Evolutionary conservation across 805 yeast genomes (phyloP).

Genomic region (Wickerhamiella kurtzmanii): DNA sequence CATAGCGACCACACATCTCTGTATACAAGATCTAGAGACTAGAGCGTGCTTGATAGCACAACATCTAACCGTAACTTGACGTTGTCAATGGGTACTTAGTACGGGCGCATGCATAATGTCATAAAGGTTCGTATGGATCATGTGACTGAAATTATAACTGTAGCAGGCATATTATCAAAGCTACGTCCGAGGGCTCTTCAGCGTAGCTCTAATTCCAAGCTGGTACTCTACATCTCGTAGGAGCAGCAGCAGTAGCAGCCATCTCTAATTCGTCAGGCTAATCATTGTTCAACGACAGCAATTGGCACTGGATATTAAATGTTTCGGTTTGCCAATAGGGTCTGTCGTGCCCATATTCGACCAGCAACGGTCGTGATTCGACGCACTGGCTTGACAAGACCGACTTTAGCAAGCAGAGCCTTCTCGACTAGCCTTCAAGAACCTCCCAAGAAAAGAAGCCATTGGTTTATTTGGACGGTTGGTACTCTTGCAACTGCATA

Average conservation of each 20-base stretch:
- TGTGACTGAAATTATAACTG: too few relatives aligned
- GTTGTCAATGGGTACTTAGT: too few relatives aligned
- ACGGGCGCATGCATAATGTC: too few relatives aligned
- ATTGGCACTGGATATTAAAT: not conserved
- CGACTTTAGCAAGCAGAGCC: not conserved
- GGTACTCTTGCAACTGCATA: slow-evolving; percentile 11
- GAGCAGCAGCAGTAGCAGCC: too few relatives aligned
- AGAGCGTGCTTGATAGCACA: not conserved
- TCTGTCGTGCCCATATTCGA: not conserved
- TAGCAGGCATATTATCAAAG: too few relatives aligned
- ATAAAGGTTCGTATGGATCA: too few relatives aligned
- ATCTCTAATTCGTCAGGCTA: too few relatives aligned
- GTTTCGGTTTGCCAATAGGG: not conserved
- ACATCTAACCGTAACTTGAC: not conserved
- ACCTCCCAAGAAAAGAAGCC: slow-evolving; percentile 7
- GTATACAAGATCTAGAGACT: not conserved
- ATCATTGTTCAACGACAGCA: not conserved
- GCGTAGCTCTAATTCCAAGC: too few relatives aligned
- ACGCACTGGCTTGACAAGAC: not conserved
- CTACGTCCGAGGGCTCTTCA: too few relatives aligned
- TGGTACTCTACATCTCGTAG: too few relatives aligned
- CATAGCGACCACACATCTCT: slow-evolving; percentile 18
- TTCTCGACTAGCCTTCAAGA: not conserved
- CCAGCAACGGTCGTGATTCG: too few relatives aligned
- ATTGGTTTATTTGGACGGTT: slow-evolving; percentile 9